Evolutionary conservation across 768 basidiomycete genomes (phyloP), one percentile per base, ranked within the genome.

Genomic region (Arthromyces matolae): DNA sequence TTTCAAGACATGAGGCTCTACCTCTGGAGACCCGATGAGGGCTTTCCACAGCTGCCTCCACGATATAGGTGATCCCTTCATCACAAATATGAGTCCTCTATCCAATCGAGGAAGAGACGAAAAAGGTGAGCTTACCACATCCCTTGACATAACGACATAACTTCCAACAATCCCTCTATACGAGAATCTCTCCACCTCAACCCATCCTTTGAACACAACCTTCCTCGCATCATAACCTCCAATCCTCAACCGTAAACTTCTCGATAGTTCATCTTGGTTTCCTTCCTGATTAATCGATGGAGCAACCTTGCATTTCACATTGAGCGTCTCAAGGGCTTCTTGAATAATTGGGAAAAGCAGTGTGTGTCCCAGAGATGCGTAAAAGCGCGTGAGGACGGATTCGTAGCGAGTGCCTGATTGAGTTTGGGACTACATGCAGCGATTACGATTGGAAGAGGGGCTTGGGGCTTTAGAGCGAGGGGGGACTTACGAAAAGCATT

Each of bases 351-450:
- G 56, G 32, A 83, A 59, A 34, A 90, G 68, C 3, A 76, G 64
- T 0, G 67, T 64, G 0, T 86, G 86, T 0, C 71, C 70, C 3
- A 84, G 61, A 0, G 74, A 63, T 0, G 84, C 77, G 63, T 90
- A 93, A 72, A 93, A 93, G 0, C 90, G 83, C 0, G 91, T 92
- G 14, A 91, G 75, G 49, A 83, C 77, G 0, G 89, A 86, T 1
- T 73, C 83, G 57, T 91, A 90, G 9, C 82, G 78, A 22, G 70
- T 72, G 3, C 90, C 90, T 1, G 70, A 67, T 68, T 89, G 87
- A 0, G 89, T 91, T 76, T 93, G 87, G 0, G 89, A 88, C 91
- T 93, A 56, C 0, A 27, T 3, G 20, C 12, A 16, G 37, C 13
- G 19, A 22, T 32, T 25, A 24, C 34, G 28, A 20, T 43, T 33